Percentiles rank a stretch among this genome's conserved stretches.
Conservation (phyloP, 257 asterid species). For the Solanum microdontum region DNA sequence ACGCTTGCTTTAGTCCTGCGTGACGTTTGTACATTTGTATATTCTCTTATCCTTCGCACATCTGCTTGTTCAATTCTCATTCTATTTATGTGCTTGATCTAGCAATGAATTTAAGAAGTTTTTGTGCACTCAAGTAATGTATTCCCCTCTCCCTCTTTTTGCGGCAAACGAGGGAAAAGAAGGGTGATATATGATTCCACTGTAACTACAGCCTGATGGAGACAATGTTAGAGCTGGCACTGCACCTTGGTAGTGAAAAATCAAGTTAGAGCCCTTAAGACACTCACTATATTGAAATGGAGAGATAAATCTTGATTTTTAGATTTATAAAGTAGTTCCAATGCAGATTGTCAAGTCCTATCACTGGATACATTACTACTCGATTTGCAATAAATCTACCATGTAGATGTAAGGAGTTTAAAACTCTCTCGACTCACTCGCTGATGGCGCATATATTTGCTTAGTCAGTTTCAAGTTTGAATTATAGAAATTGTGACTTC, state of each 20-base stretch:
- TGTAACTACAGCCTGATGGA: background rate
- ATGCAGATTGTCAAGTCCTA: background rate
- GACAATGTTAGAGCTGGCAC: background rate
- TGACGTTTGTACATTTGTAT: background rate
- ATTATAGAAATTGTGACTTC: background rate
- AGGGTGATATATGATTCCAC: background rate
- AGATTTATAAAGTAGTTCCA: background rate
- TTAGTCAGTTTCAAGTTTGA: background rate
- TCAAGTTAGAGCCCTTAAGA: background rate
- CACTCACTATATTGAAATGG: background rate
- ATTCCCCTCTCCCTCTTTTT: background rate
- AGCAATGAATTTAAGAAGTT: background rate
- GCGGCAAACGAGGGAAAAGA: background rate
- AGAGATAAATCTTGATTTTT: background rate
- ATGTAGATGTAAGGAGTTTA: background rate
- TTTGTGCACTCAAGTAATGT: background rate
- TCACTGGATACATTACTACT: background rate
- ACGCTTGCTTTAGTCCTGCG: background rate
- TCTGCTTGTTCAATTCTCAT: background rate
- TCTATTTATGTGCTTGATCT: background rate
- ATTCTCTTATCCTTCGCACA: background rate
- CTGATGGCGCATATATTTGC: background rate
- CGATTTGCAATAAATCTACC: background rate
- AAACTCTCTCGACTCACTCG: background rate
- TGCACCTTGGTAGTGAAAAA: background rate